Evolutionary conservation across 1,284 basidiomycete species (phyloP).

Genomic region (Microbotryum lychnidis-dioicae): DNA sequence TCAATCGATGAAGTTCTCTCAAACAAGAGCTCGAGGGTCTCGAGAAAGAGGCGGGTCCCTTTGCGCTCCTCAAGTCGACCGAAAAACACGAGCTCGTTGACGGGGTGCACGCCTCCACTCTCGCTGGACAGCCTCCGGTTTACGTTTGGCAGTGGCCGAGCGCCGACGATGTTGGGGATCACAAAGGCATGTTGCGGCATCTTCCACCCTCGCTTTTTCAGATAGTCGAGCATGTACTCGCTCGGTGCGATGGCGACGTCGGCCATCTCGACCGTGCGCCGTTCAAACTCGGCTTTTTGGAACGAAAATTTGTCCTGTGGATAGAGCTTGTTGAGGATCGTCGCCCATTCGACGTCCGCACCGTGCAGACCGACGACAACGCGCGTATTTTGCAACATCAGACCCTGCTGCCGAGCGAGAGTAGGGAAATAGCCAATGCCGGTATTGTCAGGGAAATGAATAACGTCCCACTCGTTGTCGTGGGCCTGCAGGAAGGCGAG

Average conservation of each 20-base stretch:
- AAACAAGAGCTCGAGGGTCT: constrained; percentile 16
- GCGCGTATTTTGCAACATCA: constrained; percentile 13
- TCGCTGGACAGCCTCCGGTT: background rate
- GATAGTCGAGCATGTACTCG: constrained; percentile 30
- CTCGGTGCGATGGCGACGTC: constrained; percentile 28
- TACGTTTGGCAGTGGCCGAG: background rate
- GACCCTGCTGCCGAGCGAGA: constrained; percentile 19
- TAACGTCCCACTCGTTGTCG: constrained; percentile 20
- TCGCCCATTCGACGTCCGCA: constrained; percentile 28
- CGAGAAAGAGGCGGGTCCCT: constrained; percentile 20
- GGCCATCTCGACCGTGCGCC: constrained; percentile 23
- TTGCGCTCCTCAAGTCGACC: constrained; percentile 31
- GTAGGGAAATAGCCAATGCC: constrained; percentile 26
- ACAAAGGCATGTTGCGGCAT: constrained; percentile 14
- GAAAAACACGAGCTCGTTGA: constrained; percentile 30
- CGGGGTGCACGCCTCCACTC: background rate
- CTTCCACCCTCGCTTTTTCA: constrained; percentile 17
- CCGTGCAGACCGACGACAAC: constrained; percentile 31
- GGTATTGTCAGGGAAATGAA: constrained; percentile 32
- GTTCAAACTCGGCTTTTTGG: constrained; percentile 25
- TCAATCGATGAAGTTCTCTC: background rate
- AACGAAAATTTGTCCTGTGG: constrained; percentile 22
- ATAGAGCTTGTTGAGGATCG: constrained; percentile 28
- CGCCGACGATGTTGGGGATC: constrained; percentile 25
- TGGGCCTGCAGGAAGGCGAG: constrained; percentile 13